A percentile compares a stretch with the other conserved stretches of the same genome.
Conservation (phyloP, 345 rosid species). For the Arabis alpina region DNA sequence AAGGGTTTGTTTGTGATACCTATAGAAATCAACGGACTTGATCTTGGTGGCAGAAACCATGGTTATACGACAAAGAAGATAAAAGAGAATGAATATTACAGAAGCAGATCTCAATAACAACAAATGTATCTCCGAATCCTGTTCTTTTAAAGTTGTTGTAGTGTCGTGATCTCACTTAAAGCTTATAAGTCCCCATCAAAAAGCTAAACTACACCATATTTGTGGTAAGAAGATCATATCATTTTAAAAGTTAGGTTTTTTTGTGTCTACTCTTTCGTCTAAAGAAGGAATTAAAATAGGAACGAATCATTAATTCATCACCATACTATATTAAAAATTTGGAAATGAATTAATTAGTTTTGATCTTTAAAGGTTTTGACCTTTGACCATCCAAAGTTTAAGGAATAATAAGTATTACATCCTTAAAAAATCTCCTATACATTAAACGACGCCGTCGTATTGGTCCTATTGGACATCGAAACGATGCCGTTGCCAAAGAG, state of each 20-base stretch:
- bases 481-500: no score
- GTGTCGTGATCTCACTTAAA: conserved; percentile 23
- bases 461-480: no score
- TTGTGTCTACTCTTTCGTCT: background rate
- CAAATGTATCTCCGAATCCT: background rate
- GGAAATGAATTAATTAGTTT: conserved; percentile 17
- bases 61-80: conserved; percentile 29
- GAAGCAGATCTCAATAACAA: conserved; percentile 25
- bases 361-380: background rate
- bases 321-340: background rate
- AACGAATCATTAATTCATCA: conserved; percentile 1
- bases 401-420: no score
- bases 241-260: background rate
- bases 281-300: background rate
- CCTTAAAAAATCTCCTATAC: no score
- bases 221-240: background rate
- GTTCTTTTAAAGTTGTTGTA: background rate
- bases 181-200: background rate
- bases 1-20: conserved; percentile 41
- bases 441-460: background rate
- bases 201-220: background rate
- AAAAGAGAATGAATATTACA: background rate
- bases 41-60: conserved; percentile 66
- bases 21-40: conserved; percentile 76
- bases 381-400: background rate